Conservation (phyloP, 2,329 filamentous ascomycete species). For the Microsporum canis region DNA sequence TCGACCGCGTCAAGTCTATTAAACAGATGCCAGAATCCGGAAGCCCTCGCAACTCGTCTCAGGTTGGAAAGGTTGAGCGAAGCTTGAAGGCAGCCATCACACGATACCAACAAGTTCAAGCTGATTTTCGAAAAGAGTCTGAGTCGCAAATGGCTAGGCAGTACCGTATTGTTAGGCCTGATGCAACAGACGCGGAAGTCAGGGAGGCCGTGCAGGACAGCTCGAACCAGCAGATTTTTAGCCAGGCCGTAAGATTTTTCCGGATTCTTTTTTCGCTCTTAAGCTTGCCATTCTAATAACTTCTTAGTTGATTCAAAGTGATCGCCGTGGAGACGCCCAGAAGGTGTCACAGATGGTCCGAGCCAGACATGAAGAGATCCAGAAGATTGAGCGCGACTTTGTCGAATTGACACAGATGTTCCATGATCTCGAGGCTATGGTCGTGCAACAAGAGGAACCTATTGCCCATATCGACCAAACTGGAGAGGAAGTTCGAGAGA, state of each 20-base stretch:
- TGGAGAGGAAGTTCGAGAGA: slow-evolving; percentile 71
- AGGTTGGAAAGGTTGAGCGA: slow-evolving; percentile 71
- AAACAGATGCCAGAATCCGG: slow-evolving; percentile 71
- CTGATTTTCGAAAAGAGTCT: slow-evolving; percentile 65
- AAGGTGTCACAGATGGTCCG: slow-evolving; percentile 68
- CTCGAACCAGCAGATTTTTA: slow-evolving; percentile 65
- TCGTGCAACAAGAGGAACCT: slow-evolving; percentile 73
- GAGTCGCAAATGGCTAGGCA: slow-evolving; percentile 78
- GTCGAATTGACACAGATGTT: slow-evolving; percentile 78
- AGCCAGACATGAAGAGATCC: slow-evolving; percentile 72
- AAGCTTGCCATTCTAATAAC: neutral
- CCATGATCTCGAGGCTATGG: slow-evolving; percentile 74
- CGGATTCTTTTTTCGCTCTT: neutral
- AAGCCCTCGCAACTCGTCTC: slow-evolving; percentile 60
- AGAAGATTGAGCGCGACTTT: slow-evolving; percentile 87
- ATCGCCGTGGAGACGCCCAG: slow-evolving; percentile 69
- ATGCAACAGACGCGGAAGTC: slow-evolving; percentile 69
- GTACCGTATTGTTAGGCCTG: slow-evolving; percentile 77
- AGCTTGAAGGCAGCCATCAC: slow-evolving; percentile 71
- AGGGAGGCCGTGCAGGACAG: slow-evolving; percentile 63
- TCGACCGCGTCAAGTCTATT: slow-evolving; percentile 65
- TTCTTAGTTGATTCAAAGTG: slow-evolving; percentile 60
- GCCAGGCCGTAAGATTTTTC: slow-evolving; percentile 50
- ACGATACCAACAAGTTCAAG: slow-evolving; percentile 69
- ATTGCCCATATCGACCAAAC: slow-evolving; percentile 75